Percentiles rank a stretch among this genome's conserved stretches.
Evolutionary conservation across 768 basidiomycete genomes (phyloP).

Genomic region (Sarcomyxa edulis): DNA sequence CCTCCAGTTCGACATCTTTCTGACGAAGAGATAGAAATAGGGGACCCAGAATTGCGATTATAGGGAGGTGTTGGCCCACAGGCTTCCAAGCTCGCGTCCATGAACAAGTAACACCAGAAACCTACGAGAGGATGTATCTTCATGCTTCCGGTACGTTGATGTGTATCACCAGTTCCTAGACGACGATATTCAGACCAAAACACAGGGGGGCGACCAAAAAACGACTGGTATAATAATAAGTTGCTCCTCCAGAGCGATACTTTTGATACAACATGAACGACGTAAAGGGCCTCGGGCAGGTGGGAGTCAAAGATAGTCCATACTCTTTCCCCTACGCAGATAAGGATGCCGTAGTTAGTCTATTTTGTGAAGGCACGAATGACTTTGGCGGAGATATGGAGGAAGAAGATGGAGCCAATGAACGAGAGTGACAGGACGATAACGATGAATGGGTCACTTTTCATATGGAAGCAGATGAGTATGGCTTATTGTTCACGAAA

Average conservation of each 20-base stretch:
- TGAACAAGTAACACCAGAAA: no score
- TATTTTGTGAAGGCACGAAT: constrained; percentile 88
- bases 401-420: constrained; percentile 98
- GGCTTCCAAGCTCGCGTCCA: no score
- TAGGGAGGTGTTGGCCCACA: no score
- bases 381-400: constrained; percentile 94
- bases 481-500: constrained; percentile 1
- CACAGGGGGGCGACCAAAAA: no score
- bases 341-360: constrained; percentile 11
- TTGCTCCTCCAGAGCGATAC: constrained; percentile 21
- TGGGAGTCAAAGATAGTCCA: constrained; percentile 17
- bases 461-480: constrained; percentile 2
- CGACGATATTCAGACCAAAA: no score
- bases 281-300: constrained; percentile 24
- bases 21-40: no score
- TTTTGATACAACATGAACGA: constrained; percentile 32
- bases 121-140: no score
- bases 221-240: no score
- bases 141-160: no score
- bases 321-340: constrained; percentile 7
- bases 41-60: no score
- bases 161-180: no score
- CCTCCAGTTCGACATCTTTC: no score
- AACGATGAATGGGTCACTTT: constrained; percentile 93
- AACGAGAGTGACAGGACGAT: constrained; percentile 93